These are phyloP conservation scores for Teunomyces panamensis DNA, from an alignment of 805 yeast species.

Conservation along the genomic window DNA sequence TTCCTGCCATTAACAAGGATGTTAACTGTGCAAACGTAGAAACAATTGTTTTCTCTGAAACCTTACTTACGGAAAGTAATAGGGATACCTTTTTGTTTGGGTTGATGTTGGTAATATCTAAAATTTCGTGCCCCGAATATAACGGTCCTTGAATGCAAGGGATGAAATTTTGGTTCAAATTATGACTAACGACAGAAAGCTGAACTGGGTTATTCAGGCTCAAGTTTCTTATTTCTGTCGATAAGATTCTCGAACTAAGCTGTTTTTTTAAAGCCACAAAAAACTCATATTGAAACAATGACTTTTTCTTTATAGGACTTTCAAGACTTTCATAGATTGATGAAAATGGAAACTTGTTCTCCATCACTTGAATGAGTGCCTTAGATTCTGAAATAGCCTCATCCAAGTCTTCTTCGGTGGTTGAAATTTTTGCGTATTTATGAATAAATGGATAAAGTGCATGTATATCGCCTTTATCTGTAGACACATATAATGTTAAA, in stretches of 20 bases:
- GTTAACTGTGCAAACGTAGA: conserved; percentile 18
- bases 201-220: conserved; percentile 5
- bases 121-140: neutral
- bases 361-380: conserved; percentile 10
- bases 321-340: conserved; percentile 7
- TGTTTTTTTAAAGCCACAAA: conserved; percentile 12
- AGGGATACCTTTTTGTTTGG: conserved; percentile 13
- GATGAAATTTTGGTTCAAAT: conserved; percentile 5
- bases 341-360: conserved; percentile 8
- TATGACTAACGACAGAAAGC: conserved; percentile 11
- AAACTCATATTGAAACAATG: conserved; percentile 17
- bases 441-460: conserved; percentile 28
- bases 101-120: conserved; percentile 14
- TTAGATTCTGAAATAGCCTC: conserved; percentile 13
- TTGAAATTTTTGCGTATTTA: conserved; percentile 13
- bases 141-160: conserved; percentile 28
- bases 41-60: neutral
- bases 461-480: conserved; percentile 18
- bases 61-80: conserved; percentile 12
- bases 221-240: conserved; percentile 11
- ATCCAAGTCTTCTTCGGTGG: conserved; percentile 13
- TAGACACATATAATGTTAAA: conserved; percentile 27
- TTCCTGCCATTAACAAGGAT: conserved; percentile 25
- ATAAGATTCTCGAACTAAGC: conserved; percentile 7
- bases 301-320: conserved; percentile 13